Conservation (phyloP, 2,329 filamentous ascomycete genomes). For the Aspergillus fumigatiaffinis region DNA sequence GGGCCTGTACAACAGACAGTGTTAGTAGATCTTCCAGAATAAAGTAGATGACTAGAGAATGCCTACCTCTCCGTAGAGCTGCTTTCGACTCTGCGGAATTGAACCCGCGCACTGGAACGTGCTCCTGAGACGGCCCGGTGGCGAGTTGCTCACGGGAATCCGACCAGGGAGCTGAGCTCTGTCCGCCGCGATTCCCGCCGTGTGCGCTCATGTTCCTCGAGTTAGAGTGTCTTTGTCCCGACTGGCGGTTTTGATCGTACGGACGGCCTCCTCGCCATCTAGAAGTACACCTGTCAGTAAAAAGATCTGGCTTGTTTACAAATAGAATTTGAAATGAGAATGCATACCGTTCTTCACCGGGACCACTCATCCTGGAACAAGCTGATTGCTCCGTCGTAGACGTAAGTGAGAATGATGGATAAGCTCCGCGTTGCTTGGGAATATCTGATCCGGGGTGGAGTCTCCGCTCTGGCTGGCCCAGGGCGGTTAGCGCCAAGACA, state of each 20-base stretch:
- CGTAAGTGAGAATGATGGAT: not conserved
- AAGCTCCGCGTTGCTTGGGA: constrained; percentile 12
- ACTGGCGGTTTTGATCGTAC: constrained; percentile 34
- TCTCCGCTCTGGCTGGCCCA: constrained; percentile 12
- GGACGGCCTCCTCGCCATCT: constrained; percentile 41
- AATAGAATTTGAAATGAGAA: not conserved
- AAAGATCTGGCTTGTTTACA: not conserved
- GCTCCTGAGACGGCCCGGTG: constrained; percentile 28
- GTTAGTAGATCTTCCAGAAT: not conserved
- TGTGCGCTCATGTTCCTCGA: constrained; percentile 31
- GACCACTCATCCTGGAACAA: constrained; percentile 30
- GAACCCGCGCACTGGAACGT: constrained; percentile 42
- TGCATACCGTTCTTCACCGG: constrained; percentile 29
- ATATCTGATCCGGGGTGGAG: constrained; percentile 3
- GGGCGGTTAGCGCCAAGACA: constrained; percentile 8
- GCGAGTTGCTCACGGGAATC: constrained; percentile 19
- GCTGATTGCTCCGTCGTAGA: not conserved
- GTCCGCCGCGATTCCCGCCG: constrained; percentile 28
- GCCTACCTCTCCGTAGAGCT: constrained; percentile 38
- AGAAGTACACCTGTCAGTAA: constrained; percentile 10
- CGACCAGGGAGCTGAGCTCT: constrained; percentile 27
- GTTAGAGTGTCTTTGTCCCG: constrained; percentile 33
- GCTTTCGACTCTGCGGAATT: constrained; percentile 42
- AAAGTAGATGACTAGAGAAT: not conserved
- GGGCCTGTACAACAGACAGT: constrained; percentile 16